phyloP scores from a whole-genome alignment of 805 yeast genomes.

The Scheffersomyces spartinae region DNA sequence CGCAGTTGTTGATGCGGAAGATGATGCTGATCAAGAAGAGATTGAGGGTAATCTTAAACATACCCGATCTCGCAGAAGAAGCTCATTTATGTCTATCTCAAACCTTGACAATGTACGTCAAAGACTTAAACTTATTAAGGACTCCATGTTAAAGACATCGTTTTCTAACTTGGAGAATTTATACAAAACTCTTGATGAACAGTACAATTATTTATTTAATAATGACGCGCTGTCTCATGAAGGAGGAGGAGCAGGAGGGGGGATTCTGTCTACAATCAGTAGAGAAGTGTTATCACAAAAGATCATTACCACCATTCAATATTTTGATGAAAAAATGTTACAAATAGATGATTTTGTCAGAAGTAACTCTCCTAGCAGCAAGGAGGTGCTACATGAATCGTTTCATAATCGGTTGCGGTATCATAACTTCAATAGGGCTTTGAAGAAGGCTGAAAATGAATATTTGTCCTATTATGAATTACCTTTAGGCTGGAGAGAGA shows the following conservation, averaged over 20 bases:
- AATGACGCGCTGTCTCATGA: conserved; percentile 3
- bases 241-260: too few species aligned
- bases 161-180: conserved; percentile 27
- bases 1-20: too few species aligned
- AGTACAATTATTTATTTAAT: conserved; percentile 25
- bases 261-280: conserved; percentile 4
- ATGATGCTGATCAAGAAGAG: conserved; percentile 1
- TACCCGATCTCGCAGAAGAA: background rate
- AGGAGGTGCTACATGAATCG: conserved; percentile 16
- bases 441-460: conserved; percentile 20
- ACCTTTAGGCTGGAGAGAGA: conserved; percentile 91
- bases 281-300: conserved; percentile 22
- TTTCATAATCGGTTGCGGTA: conserved; percentile 21
- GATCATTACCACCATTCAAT: conserved; percentile 30
- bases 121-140: conserved; percentile 21
- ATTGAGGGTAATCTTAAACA: background rate
- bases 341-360: conserved; percentile 27
- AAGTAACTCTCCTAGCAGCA: conserved; percentile 18
- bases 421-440: conserved; percentile 28
- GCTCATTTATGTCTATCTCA: background rate
- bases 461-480: conserved; percentile 74
- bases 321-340: conserved; percentile 27
- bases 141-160: conserved; percentile 24
- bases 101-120: conserved; percentile 24
- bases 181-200: conserved; percentile 28